Evolutionary conservation across 164 flowering plant genomes (phyloP), one percentile per base, ranked within the genome.

Genomic region (Buxus sempervirens): DNA sequence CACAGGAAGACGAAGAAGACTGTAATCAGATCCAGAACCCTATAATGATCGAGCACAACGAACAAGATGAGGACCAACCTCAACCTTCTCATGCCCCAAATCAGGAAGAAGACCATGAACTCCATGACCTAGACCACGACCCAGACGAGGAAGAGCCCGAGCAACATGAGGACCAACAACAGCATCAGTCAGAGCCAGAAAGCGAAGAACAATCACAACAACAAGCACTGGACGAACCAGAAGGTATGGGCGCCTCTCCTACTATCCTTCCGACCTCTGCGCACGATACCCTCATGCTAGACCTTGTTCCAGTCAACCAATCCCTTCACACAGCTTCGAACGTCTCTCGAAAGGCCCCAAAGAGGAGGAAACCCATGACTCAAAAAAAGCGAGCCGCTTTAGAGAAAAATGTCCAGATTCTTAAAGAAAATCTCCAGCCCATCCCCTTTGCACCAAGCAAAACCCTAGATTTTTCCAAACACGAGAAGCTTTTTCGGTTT

Each of bases 391-490:
- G 65, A n/a, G 70, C 71, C 1, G 83, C 78, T 4, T 53, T 77
- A 6, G 82, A 75, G 71, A 81, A 79, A 70, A 91, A 83, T 66
- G 61, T 87, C 28, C 71, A 76, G 14, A 19, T 28, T 2, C 75
- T 86, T 15, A 51, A 12, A 15, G 36, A 67, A 27, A 72, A 70
- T 42, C 56, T 95, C 20, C 81, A 65, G 13, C 88, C 91, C 24
- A 67, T 90, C 13, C 88, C 95, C 10, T 95, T 92, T 61, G 28
- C 55, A 2, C 95, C 96, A 13, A 28, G n/a, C 18, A 84, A 83
- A 76, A 68, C 66, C 64, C 76, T 86, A 5, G 89, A 91, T 77
- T 82, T 96, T 65, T 20, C 66, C 14, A 69, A 68, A 42, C 87
- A 87, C 58, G 95, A 96, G 74, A 61, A 64, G 62, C 69, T 82